Evolutionary conservation across 2,329 filamentous ascomycete species (phyloP).

Genomic region (Coleophoma crateriformis): DNA sequence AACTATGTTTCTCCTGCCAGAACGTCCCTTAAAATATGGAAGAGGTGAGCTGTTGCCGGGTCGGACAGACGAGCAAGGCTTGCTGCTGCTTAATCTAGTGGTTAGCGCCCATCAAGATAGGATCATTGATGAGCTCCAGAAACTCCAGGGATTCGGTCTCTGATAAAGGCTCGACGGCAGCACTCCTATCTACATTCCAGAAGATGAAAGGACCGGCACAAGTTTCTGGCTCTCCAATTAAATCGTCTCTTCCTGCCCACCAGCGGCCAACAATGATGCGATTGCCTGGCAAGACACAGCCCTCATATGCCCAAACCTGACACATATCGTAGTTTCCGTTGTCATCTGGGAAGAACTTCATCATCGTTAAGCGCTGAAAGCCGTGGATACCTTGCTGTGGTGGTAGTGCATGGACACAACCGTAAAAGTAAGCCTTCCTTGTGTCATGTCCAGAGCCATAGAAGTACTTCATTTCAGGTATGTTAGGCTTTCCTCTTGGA

Average conservation of each 20-base stretch:
- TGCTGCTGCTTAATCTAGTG: no score
- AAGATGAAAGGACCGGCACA: slow-evolving; percentile 28
- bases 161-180: slow-evolving; percentile 6
- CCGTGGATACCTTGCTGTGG: slow-evolving; percentile 42
- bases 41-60: no score
- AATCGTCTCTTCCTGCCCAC: slow-evolving; percentile 29
- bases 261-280: slow-evolving; percentile 43
- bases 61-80: no score
- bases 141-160: slow-evolving; percentile 17
- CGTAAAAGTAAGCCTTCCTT: slow-evolving; percentile 25
- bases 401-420: slow-evolving; percentile 44
- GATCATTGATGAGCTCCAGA: slow-evolving; percentile 5
- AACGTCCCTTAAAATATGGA: no score
- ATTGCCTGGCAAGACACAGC: slow-evolving; percentile 37
- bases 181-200: slow-evolving; percentile 24
- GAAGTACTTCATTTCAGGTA: slow-evolving; percentile 17
- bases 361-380: slow-evolving; percentile 48
- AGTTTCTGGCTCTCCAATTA: slow-evolving; percentile 1
- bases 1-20: no score
- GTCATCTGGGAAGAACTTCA: slow-evolving; percentile 35
- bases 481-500: slow-evolving; percentile 3
- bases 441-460: slow-evolving; percentile 32
- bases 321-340: slow-evolving; percentile 13
- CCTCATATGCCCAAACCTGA: slow-evolving; percentile 40
- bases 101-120: not conserved